These are phyloP conservation scores for Hanseniaspora hatyaiensis DNA, from an alignment of 805 yeast species.

Conservation along the genomic window DNA sequence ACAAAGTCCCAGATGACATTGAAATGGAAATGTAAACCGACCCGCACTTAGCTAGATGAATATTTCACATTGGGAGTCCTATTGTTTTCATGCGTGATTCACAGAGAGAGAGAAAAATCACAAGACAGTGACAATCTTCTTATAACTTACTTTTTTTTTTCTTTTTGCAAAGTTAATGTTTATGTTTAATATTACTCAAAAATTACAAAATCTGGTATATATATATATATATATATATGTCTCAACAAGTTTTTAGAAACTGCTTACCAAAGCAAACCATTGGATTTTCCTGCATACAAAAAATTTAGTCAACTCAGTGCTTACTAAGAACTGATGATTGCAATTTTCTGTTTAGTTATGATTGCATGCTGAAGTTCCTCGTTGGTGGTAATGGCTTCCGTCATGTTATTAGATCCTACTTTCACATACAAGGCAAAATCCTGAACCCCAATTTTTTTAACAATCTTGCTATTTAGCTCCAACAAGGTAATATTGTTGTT, in stretches of 20 bases:
- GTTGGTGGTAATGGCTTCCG: slow-evolving; percentile 29
- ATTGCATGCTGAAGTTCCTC: slow-evolving; percentile 29
- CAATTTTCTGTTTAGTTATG: slow-evolving; percentile 30
- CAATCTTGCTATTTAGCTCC: slow-evolving; percentile 42
- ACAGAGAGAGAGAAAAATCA: too few relatives aligned
- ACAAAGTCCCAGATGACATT: slow-evolving; percentile 1
- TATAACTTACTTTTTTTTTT: too few relatives aligned
- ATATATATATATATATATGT: too few relatives aligned
- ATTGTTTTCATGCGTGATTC: too few relatives aligned
- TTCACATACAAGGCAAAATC: slow-evolving; percentile 31
- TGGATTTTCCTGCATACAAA: too few relatives aligned
- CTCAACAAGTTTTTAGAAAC: too few relatives aligned
- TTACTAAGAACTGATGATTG: slow-evolving; percentile 26
- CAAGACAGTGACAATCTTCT: too few relatives aligned
- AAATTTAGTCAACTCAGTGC: too few relatives aligned
- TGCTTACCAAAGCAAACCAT: too few relatives aligned
- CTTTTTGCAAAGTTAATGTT: too few relatives aligned
- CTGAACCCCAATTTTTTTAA: slow-evolving; percentile 37
- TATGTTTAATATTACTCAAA: too few relatives aligned
- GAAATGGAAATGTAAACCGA: slow-evolving; percentile 16
- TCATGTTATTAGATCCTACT: slow-evolving; percentile 20
- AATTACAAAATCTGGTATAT: too few relatives aligned
- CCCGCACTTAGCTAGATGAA: background rate
- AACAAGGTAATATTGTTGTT: slow-evolving; percentile 38
- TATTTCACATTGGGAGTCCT: background rate